These are phyloP conservation scores for Arabidopsis suecica DNA, from an alignment of 345 rosid species.

Conservation along the genomic window DNA sequence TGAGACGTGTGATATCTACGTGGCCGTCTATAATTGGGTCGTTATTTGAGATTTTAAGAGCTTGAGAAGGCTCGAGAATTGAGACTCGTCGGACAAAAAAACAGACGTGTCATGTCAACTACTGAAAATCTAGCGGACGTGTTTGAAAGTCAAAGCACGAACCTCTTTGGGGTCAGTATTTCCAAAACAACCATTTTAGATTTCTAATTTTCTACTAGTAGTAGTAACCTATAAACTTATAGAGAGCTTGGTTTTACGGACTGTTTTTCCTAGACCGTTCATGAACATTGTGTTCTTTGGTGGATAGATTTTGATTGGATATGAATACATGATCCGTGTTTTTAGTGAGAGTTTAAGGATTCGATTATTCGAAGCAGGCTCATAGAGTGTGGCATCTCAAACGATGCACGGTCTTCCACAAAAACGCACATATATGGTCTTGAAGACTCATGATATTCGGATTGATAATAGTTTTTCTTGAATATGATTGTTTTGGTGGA, in stretches of 20 bases:
- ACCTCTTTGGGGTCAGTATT: neutral
- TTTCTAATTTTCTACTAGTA: neutral
- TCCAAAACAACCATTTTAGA: neutral
- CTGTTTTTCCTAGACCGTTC: no score
- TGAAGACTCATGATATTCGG: no score
- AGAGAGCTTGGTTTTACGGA: neutral
- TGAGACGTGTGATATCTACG: constrained; percentile 28
- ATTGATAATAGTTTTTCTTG: no score
- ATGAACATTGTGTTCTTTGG: no score
- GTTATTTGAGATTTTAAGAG: neutral
- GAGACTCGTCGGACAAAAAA: neutral
- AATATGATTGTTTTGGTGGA: no score
- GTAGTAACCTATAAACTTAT: neutral
- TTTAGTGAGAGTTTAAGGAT: no score
- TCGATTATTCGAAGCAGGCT: no score
- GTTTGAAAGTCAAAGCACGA: constrained; percentile 22
- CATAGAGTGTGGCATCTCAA: no score
- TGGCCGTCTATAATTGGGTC: neutral
- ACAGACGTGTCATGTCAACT: constrained; percentile 31
- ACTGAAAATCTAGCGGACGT: neutral
- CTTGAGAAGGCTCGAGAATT: constrained; percentile 9
- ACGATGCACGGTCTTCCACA: no score
- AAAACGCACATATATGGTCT: no score
- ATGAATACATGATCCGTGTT: no score
- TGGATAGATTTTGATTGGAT: no score